Percentiles rank a stretch among this genome's conserved stretches.
These are phyloP conservation scores for Venustampulla echinocandica DNA, from an alignment of 495 filamentous ascomycete species.

Conservation along the genomic window DNA sequence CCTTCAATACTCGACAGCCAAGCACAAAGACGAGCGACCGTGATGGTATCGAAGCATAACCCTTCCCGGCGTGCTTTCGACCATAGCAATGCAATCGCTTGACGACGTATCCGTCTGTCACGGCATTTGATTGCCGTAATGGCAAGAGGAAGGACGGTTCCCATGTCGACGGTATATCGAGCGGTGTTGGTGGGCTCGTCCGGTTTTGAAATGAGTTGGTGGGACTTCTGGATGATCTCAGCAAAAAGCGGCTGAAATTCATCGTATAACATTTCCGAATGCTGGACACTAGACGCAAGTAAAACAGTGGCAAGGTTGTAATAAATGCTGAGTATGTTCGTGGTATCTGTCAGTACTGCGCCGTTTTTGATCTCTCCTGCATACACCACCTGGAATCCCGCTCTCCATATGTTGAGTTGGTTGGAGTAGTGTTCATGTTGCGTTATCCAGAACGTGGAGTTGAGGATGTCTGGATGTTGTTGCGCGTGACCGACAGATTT, in stretches of 20 bases:
- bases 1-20: conserved; percentile 22
- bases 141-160: conserved; percentile 32
- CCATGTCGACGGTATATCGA: conserved; percentile 27
- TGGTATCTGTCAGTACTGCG: conserved; percentile 6
- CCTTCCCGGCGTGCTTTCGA: conserved; percentile 37
- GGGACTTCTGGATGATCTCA: conserved; percentile 20
- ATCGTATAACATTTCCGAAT: conserved; percentile 21
- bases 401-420: conserved; percentile 21
- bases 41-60: conserved; percentile 28
- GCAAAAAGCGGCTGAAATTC: conserved; percentile 18
- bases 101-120: conserved; percentile 35
- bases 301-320: conserved; percentile 23
- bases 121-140: conserved; percentile 35
- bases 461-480: conserved; percentile 17
- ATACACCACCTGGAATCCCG: conserved; percentile 16
- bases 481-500: conserved; percentile 20
- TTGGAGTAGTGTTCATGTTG: conserved; percentile 21
- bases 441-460: conserved; percentile 15
- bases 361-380: conserved; percentile 16
- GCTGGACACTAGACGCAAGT: conserved; percentile 20
- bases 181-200: conserved; percentile 20
- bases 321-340: conserved; percentile 22
- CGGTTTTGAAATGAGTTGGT: conserved; percentile 16
- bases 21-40: conserved; percentile 20
- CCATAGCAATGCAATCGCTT: conserved; percentile 35